These are phyloP conservation scores for Kodamaea fukazawae DNA, from an alignment of 805 yeast genomes.

Conservation along the genomic window DNA sequence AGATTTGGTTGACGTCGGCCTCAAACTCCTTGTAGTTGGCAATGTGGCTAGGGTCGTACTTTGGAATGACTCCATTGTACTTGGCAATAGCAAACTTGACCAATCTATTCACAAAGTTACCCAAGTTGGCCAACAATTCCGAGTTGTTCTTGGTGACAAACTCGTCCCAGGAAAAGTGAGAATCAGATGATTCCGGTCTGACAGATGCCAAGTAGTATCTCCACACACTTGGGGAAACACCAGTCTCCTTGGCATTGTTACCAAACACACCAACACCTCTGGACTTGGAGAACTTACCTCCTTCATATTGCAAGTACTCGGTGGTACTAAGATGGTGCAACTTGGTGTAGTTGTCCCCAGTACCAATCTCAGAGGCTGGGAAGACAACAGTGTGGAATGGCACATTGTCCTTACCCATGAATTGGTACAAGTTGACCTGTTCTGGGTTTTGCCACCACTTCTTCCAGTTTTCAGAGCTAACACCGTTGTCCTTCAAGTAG, in stretches of 20 bases:
- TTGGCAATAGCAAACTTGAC: constrained; percentile 87
- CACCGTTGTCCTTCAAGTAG: constrained; percentile 50
- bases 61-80: constrained; percentile 87
- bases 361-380: constrained; percentile 91
- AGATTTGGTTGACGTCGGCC: constrained; percentile 59
- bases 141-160: constrained; percentile 91
- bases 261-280: constrained; percentile 98
- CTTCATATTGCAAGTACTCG: constrained; percentile 95
- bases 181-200: constrained; percentile 93
- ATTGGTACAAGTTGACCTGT: constrained; percentile 83
- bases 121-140: constrained; percentile 92
- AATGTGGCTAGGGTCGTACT: constrained; percentile 47
- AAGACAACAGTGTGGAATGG: constrained; percentile 98
- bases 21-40: constrained; percentile 46
- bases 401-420: constrained; percentile 99
- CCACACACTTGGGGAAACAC: constrained; percentile 92
- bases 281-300: constrained; percentile 97
- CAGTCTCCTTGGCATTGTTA: constrained; percentile 92
- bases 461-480: constrained; percentile 50
- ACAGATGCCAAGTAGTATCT: constrained; percentile 90
- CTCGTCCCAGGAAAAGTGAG: constrained; percentile 97
- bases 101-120: constrained; percentile 93
- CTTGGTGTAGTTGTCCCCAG: constrained; percentile 85
- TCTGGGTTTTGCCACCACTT: constrained; percentile 97
- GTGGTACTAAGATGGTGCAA: constrained; percentile 90